Conservation (phyloP, 257 asterid genomes). For the Penstemon davidsonii region DNA sequence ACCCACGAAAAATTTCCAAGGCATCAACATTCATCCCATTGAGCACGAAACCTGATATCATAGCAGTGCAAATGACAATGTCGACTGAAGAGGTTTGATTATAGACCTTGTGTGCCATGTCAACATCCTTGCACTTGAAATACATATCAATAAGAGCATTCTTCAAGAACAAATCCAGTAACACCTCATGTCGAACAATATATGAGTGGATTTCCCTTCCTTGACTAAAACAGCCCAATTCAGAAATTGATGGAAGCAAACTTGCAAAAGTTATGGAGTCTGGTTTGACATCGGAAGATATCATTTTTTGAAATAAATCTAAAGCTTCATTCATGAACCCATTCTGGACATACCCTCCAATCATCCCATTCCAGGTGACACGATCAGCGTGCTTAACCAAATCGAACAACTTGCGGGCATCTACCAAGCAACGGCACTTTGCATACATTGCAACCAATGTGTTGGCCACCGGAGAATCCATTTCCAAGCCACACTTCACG, state of each 20-base stretch:
- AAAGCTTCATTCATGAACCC: conserved; percentile 60
- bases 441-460: conserved; percentile 73
- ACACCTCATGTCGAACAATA: conserved; percentile 53
- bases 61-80: conserved; percentile 70
- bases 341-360: conserved; percentile 80
- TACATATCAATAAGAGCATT: conserved; percentile 83
- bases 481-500: conserved; percentile 55
- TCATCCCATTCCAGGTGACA: conserved; percentile 80
- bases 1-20: conserved; percentile 51
- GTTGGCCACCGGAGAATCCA: conserved; percentile 63
- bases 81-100: conserved; percentile 51
- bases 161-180: conserved; percentile 67
- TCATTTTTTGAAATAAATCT: conserved; percentile 54
- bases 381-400: conserved; percentile 35
- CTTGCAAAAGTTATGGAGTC: conserved; percentile 79
- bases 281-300: conserved; percentile 49
- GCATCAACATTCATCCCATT: conserved; percentile 74
- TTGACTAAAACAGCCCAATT: conserved; percentile 33
- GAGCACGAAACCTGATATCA: conserved; percentile 82
- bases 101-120: conserved; percentile 57
- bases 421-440: conserved; percentile 54
- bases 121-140: conserved; percentile 70
- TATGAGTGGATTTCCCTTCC: conserved; percentile 80
- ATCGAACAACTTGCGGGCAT: conserved; percentile 66
- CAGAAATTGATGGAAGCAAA: conserved; percentile 69